These are phyloP conservation scores for Cryptococcus deneoformans DNA, from an alignment of 1,284 basidiomycete genomes.

Conservation along the genomic window DNA sequence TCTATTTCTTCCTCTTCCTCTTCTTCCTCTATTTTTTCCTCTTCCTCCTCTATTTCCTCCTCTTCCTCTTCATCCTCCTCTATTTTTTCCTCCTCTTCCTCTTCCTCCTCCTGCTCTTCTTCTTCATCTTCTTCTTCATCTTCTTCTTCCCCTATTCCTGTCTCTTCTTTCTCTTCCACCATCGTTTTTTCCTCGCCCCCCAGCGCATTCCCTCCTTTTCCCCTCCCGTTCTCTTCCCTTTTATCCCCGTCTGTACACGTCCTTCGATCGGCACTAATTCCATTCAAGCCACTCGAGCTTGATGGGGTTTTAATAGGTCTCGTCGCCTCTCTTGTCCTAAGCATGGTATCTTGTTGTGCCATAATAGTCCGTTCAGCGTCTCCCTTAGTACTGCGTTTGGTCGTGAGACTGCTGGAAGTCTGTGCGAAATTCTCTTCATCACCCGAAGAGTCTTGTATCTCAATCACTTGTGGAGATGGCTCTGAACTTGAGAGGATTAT, in stretches of 20 bases:
- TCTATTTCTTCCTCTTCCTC: neutral
- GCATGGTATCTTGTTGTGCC: no score
- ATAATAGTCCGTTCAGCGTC: no score
- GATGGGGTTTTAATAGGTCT: no score
- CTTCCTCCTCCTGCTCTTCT: neutral
- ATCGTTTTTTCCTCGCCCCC: neutral
- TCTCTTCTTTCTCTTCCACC: neutral
- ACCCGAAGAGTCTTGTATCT: neutral
- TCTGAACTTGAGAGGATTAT: no score
- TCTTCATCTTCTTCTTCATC: neutral
- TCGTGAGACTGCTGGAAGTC: no score
- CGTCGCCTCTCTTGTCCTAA: no score
- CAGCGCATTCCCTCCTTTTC: slow-evolving; percentile 7
- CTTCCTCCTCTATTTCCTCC: neutral
- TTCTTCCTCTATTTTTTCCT: slow-evolving; percentile 1
- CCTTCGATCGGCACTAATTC: no score
- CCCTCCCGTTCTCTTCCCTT: neutral
- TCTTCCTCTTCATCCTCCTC: neutral
- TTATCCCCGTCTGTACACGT: neutral
- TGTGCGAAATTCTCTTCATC: neutral
- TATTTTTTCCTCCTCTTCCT: neutral
- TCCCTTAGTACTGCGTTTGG: no score
- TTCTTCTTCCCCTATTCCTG: neutral
- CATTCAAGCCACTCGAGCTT: no score
- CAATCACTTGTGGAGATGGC: neutral